phyloP scores from a whole-genome alignment of 345 rosid species.

The Sisymbrium irio region DNA sequence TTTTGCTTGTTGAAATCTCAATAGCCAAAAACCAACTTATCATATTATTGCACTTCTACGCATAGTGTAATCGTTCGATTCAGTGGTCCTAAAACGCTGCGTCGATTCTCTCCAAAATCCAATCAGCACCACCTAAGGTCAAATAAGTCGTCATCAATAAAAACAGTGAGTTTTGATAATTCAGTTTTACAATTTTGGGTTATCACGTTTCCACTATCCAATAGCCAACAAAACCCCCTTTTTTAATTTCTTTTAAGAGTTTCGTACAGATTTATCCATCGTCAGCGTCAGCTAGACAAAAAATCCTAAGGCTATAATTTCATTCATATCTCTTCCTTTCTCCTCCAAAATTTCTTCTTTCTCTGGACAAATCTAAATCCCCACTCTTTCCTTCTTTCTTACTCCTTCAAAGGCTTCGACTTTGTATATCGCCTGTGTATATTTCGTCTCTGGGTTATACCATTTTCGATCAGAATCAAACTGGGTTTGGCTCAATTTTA shows the following conservation, averaged over 20 bases:
- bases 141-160: conserved; percentile 12
- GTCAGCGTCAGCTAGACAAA: conserved; percentile 19
- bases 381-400: background rate
- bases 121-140: conserved; percentile 27
- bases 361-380: background rate
- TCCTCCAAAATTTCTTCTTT: background rate
- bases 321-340: background rate
- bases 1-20: background rate
- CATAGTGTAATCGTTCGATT: background rate
- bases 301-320: conserved; percentile 23
- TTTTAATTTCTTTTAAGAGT: background rate
- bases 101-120: background rate
- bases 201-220: conserved; percentile 6
- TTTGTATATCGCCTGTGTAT: background rate
- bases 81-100: background rate
- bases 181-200: background rate
- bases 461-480: background rate
- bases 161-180: background rate
- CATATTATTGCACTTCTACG: background rate
- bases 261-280: conserved; percentile 7
- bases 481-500: conserved; percentile 12
- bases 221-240: background rate
- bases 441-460: background rate
- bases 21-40: background rate
- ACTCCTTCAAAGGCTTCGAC: background rate